A percentile compares a stretch with the other conserved stretches of the same genome.
phyloP scores from a whole-genome alignment of 2,329 filamentous ascomycete genomes.

The Dothistroma pini region DNA sequence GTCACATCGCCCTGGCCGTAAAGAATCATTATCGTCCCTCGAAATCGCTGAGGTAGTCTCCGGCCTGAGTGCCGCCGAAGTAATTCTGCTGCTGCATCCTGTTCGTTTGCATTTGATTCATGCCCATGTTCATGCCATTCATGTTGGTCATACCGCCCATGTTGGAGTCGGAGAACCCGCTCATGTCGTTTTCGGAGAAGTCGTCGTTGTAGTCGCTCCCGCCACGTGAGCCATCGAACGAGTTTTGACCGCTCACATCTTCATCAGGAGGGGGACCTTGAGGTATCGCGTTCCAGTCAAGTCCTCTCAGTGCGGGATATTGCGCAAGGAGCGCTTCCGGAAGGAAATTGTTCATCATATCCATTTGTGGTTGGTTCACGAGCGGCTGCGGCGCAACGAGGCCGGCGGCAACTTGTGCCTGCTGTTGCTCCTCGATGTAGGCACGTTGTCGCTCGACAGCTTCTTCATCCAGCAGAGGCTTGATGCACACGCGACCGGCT shows the following conservation, averaged over 20 bases:
- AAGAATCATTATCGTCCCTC: constrained; percentile 31
- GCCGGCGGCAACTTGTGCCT: constrained; percentile 48
- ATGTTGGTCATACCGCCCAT: constrained; percentile 24
- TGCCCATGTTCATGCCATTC: constrained; percentile 17
- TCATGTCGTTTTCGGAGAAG: constrained; percentile 53
- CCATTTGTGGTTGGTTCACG: constrained; percentile 39
- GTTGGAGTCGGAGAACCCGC: constrained; percentile 21
- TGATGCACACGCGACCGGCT: constrained; percentile 93
- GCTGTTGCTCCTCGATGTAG: constrained; percentile 58
- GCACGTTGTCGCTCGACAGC: constrained; percentile 73
- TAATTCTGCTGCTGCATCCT: constrained; percentile 17
- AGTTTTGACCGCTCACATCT: constrained; percentile 66
- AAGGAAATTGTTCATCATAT: constrained; percentile 63
- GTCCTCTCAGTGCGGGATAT: constrained; percentile 85
- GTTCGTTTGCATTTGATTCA: constrained; percentile 23
- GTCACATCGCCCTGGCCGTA: constrained; percentile 9
- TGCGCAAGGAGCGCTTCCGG: constrained; percentile 85
- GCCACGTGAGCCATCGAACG: constrained; percentile 72
- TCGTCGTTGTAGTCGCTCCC: constrained; percentile 66
- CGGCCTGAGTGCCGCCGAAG: constrained; percentile 19
- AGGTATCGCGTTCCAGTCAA: constrained; percentile 79
- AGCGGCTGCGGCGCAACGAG: constrained; percentile 34
- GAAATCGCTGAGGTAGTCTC: constrained; percentile 34
- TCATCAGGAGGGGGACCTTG: constrained; percentile 48
- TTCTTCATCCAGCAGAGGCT: constrained; percentile 94